Conservation (phyloP, 192 early-diverging fungal species). For the Linnemannia schmuckeri region DNA sequence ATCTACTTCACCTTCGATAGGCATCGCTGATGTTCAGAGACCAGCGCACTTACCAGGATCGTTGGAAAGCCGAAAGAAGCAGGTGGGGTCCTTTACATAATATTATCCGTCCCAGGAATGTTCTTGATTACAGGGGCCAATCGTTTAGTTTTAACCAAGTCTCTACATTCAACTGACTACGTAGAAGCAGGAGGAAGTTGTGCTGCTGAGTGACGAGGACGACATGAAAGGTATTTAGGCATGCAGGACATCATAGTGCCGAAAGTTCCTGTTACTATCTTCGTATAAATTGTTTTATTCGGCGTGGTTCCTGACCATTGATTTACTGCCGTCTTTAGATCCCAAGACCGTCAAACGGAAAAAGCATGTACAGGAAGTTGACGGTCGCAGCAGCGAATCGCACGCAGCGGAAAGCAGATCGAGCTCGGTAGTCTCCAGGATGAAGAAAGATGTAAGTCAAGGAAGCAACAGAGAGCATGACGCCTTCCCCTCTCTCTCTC, state of each 20-base stretch:
- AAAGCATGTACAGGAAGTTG: neutral
- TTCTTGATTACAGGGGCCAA: neutral
- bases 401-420: neutral
- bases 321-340: constrained; percentile 14
- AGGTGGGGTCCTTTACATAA: neutral
- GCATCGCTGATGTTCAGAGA: neutral
- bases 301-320: neutral
- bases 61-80: neutral
- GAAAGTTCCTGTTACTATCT: neutral
- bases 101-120: neutral
- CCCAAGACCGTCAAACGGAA: constrained; percentile 41
- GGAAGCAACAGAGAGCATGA: neutral
- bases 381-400: neutral
- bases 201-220: constrained; percentile 40
- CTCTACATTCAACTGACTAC: neutral
- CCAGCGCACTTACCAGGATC: neutral
- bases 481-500: too few relatives aligned
- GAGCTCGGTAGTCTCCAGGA: constrained; percentile 17
- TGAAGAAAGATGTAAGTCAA: constrained; percentile 33
- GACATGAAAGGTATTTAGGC: constrained; percentile 29
- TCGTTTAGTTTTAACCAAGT: neutral
- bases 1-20: neutral
- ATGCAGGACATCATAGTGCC: neutral
- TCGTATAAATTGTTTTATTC: neutral
- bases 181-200: constrained; percentile 3